A percentile compares a stretch with the other conserved stretches of the same genome.
Conservation (phyloP, 1,284 basidiomycete species). For the Coniferiporia weirii region DNA sequence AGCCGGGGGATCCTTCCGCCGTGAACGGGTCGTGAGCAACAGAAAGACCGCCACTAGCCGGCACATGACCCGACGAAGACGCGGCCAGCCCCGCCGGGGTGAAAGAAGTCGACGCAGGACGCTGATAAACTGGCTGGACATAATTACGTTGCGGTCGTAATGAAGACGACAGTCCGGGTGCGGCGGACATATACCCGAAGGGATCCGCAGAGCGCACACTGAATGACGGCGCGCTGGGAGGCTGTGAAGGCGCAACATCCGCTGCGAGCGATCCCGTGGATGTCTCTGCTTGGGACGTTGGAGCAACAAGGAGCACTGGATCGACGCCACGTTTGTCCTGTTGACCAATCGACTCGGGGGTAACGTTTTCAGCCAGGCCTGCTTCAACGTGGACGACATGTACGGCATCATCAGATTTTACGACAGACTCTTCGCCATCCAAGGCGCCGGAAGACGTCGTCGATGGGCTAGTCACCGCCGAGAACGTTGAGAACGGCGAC, state of each 20-base stretch:
- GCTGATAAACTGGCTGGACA: constrained; percentile 3
- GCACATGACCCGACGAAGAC: background rate
- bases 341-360: too few relatives aligned
- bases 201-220: constrained; percentile 16
- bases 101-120: constrained; percentile 5
- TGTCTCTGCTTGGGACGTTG: background rate
- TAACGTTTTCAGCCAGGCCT: too few relatives aligned
- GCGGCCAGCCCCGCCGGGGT: background rate
- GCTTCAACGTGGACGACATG: too few relatives aligned
- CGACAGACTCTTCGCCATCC: background rate
- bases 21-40: background rate
- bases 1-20: background rate
- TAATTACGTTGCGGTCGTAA: background rate
- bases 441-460: background rate
- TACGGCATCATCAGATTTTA: too few relatives aligned
- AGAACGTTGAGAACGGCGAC: background rate
- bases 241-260: background rate
- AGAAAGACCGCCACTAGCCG: background rate
- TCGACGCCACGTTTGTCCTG: too few relatives aligned
- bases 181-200: constrained; percentile 15
- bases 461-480: background rate
- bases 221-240: constrained; percentile 1
- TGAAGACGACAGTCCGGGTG: background rate
- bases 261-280: background rate
- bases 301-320: background rate